phyloP scores from a whole-genome alignment of 495 filamentous ascomycete genomes.

The Chaetomium fimeti region DNA sequence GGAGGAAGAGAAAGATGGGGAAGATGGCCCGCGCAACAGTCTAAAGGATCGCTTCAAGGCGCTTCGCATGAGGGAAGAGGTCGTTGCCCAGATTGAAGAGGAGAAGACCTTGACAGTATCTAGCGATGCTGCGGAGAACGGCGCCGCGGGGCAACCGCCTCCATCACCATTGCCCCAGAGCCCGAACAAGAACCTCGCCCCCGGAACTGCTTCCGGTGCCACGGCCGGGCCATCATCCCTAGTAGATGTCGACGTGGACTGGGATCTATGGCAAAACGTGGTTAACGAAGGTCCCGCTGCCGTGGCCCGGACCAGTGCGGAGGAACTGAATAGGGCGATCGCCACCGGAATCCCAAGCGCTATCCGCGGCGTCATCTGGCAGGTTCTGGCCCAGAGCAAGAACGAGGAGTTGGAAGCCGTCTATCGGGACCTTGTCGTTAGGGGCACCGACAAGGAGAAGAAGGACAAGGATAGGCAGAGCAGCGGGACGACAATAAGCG shows the following conservation, averaged over 20 bases:
- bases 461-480: slow-evolving; percentile 66
- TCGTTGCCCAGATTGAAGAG: slow-evolving; percentile 51
- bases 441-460: slow-evolving; percentile 78
- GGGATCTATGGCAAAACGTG: slow-evolving; percentile 96
- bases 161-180: slow-evolving; percentile 51
- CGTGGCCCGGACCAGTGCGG: slow-evolving; percentile 76
- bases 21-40: slow-evolving; percentile 59
- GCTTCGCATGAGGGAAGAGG: slow-evolving; percentile 77
- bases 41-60: slow-evolving; percentile 84
- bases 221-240: slow-evolving; percentile 66
- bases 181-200: slow-evolving; percentile 61
- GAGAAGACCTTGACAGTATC: slow-evolving; percentile 48
- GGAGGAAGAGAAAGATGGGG: slow-evolving; percentile 62
- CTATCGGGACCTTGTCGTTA: slow-evolving; percentile 76
- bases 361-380: slow-evolving; percentile 96
- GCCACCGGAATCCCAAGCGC: slow-evolving; percentile 91
- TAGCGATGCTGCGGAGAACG: slow-evolving; percentile 52
- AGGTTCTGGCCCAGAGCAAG: slow-evolving; percentile 91
- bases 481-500: slow-evolving; percentile 45
- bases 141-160: slow-evolving; percentile 41
- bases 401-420: slow-evolving; percentile 84
- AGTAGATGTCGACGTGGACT: slow-evolving; percentile 74
- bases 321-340: slow-evolving; percentile 86
- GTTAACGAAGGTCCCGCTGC: slow-evolving; percentile 90
- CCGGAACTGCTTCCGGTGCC: slow-evolving; percentile 78